Conservation (phyloP, 176 grass and related monocot species). For the Carex myosuroides region DNA sequence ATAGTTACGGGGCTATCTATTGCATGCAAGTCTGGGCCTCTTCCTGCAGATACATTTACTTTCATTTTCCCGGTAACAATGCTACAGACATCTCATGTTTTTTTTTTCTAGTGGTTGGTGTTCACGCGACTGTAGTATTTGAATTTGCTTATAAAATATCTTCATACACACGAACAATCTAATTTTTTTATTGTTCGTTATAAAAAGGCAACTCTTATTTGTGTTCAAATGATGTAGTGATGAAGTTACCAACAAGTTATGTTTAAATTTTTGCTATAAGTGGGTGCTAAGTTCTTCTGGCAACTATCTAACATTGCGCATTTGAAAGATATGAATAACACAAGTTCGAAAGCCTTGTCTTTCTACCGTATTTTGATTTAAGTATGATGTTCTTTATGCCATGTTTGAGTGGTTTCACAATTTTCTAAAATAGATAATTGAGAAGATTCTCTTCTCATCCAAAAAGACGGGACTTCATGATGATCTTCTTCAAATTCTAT, state of each 20-base stretch:
- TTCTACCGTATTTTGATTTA: not conserved
- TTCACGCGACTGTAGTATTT: not conserved
- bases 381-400: not conserved
- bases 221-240: constrained; percentile 29
- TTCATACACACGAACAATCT: not conserved
- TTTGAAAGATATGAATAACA: not conserved
- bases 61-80: constrained; percentile 81
- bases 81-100: not conserved
- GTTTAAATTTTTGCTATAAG: not conserved
- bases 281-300: not conserved
- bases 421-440: constrained; percentile 39
- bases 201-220: constrained; percentile 3
- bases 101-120: not conserved
- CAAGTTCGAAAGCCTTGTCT: not conserved
- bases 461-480: constrained; percentile 95
- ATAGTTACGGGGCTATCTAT: constrained; percentile 60
- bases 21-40: constrained; percentile 71
- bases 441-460: constrained; percentile 68
- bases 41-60: constrained; percentile 97
- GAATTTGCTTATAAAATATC: not conserved
- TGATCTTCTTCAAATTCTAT: constrained; percentile 75
- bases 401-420: not conserved
- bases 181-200: not conserved
- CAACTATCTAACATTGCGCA: not conserved
- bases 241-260: not conserved